Evolutionary conservation across 108 stramenopile genomes (phyloP), one percentile per base, ranked within the genome.

Genomic region (Fragilaria crotonensis): DNA sequence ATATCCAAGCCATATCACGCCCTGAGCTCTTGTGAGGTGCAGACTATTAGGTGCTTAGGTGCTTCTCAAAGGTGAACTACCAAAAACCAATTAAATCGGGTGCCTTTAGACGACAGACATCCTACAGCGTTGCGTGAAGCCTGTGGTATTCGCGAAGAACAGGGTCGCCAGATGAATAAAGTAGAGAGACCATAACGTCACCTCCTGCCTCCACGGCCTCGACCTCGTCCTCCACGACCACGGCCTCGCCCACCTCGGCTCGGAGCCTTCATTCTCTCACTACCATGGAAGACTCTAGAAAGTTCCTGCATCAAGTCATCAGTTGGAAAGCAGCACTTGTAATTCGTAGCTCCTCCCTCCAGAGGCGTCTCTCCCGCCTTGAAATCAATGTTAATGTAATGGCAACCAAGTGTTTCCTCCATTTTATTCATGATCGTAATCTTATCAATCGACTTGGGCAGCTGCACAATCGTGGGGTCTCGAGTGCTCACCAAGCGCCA

Each of bases 401-500:
- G 77, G 55, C 77, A 79, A 23, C 73, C 75, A 25, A 84, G 64
- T 7, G 78, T 76, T 29, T 87, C 88, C 45, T 94, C 92, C 41
- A 53, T 79, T 48, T 73, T 69, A 49, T 89, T 66, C 28, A 94
- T 58, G 26, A 94, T 59, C 1, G 82, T 85, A 25, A 94, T 57
- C 59, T 88, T 90, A 4, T 89, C 82, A 26, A 94, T 77, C 32
- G 57, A 59, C 67, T 90, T 81, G 2, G 88, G 82, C 0, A 94
- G 56, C 66, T 90, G 59, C 25, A 87, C 71, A 52, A 85, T 85
- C 0, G 80, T 88, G 25, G 83, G 81, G 33, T 70, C 71, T 31
- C 74, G 65, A 26, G 84, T 85, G 25, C 70, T 44, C 23, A 89
- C 85, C 7, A 93, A 52, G 14, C 87, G 66, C 92, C 92, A 93